A percentile compares a stretch with the other conserved stretches of the same genome.
These are phyloP conservation scores for Alternaria sp. DNA, from an alignment of 2,329 filamentous ascomycete genomes.

Conservation along the genomic window DNA sequence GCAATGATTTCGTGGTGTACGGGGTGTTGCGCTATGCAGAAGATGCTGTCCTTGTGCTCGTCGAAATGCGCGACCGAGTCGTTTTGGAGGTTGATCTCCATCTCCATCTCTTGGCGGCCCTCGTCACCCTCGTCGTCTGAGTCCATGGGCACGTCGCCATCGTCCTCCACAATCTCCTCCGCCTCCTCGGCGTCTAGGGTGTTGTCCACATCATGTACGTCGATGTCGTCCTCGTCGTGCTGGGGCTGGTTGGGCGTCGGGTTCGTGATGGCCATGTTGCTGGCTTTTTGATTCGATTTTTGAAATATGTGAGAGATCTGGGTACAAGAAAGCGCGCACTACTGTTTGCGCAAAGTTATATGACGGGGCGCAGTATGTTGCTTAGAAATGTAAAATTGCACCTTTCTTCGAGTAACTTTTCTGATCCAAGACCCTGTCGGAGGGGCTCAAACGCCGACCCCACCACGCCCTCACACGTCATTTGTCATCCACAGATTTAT, in stretches of 20 bases:
- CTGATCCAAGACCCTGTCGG: conserved; percentile 27
- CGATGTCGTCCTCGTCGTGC: conserved; percentile 38
- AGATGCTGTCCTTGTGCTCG: conserved; percentile 86
- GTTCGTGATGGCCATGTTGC: conserved; percentile 34
- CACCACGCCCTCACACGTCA: conserved; percentile 34
- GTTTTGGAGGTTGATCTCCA: conserved; percentile 84
- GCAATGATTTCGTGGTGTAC: conserved; percentile 77
- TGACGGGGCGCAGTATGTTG: conserved; percentile 19
- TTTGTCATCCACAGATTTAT: conserved; percentile 35
- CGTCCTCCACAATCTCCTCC: conserved; percentile 73
- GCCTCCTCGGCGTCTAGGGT: conserved; percentile 80
- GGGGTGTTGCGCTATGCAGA: conserved; percentile 93
- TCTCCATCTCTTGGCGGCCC: conserved; percentile 59
- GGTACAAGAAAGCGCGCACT: background rate
- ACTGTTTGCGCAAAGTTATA: conserved; percentile 13
- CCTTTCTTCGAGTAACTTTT: conserved; percentile 41
- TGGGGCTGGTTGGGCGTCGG: conserved; percentile 29
- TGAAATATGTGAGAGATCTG: background rate
- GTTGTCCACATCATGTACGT: conserved; percentile 68
- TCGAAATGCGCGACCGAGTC: conserved; percentile 95
- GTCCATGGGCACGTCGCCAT: conserved; percentile 80
- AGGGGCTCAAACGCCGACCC: conserved; percentile 29
- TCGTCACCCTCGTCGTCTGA: conserved; percentile 67
- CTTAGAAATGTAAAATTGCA: conserved; percentile 43
- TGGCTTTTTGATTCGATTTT: background rate